A percentile compares a stretch with the other conserved stretches of the same genome.
Conservation (phyloP, 805 yeast genomes). For the Teunomyces pallodes region DNA sequence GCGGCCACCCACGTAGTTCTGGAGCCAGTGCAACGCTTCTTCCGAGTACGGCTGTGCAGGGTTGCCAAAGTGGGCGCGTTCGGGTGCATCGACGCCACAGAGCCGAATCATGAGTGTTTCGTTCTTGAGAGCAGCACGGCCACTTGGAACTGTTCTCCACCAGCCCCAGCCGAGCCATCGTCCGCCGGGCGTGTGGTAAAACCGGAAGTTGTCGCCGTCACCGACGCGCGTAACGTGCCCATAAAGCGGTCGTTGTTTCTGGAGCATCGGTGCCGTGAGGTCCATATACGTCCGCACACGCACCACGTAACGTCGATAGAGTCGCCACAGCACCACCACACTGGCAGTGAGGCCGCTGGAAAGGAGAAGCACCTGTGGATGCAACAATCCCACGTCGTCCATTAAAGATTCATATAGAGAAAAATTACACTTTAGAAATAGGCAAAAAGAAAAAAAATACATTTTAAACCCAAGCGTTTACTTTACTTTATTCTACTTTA, state of each 20-base stretch:
- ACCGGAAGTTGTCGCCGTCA: constrained; percentile 92
- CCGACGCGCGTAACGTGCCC: constrained; percentile 91
- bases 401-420: neutral
- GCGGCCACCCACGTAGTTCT: constrained; percentile 60
- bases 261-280: constrained; percentile 34
- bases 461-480: too few species aligned
- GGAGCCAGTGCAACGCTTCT: constrained; percentile 81
- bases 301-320: constrained; percentile 32
- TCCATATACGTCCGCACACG: constrained; percentile 37
- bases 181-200: constrained; percentile 95
- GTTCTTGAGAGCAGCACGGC: constrained; percentile 46
- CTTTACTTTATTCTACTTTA: too few species aligned
- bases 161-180: constrained; percentile 88
- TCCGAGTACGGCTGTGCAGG: constrained; percentile 86
- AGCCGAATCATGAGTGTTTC: constrained; percentile 78
- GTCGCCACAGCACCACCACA: constrained; percentile 24
- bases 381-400: constrained; percentile 15
- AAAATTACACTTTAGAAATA: neutral
- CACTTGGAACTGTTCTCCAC: constrained; percentile 65
- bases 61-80: constrained; percentile 88
- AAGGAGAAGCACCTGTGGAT: constrained; percentile 39
- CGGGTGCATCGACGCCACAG: constrained; percentile 97
- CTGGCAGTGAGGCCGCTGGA: constrained; percentile 34
- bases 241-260: constrained; percentile 24
- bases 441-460: too few species aligned